Evolutionary conservation across 306 rosid genomes (phyloP).

Genomic region (Cucurbita ficifolia): DNA sequence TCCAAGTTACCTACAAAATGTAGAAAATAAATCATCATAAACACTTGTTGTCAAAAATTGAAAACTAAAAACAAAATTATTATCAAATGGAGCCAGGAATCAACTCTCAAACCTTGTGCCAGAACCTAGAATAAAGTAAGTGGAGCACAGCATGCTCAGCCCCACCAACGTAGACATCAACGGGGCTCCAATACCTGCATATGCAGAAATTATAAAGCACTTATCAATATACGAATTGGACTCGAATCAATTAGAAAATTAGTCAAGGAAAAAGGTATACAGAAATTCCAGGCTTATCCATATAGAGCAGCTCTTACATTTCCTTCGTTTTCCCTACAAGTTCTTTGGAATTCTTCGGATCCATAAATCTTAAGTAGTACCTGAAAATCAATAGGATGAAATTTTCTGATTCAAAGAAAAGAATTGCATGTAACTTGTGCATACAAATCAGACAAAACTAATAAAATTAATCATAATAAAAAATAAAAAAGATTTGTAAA

Average conservation of each 20-base stretch:
- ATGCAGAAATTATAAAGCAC: neutral
- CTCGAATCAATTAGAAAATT: no score
- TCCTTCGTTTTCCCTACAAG: constrained; percentile 67
- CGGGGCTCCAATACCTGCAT: constrained; percentile 91
- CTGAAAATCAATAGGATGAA: constrained; percentile 20
- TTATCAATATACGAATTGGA: no score
- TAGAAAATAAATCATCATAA: neutral
- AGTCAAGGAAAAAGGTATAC: neutral
- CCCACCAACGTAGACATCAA: constrained; percentile 92
- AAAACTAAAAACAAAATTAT: neutral
- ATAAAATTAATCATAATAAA: neutral
- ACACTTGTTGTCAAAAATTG: neutral
- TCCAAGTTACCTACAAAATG: neutral
- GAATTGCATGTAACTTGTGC: neutral
- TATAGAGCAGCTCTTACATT: constrained; percentile 28
- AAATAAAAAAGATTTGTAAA: neutral
- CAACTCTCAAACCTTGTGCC: constrained; percentile 80
- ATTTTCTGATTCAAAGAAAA: neutral
- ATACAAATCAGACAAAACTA: neutral
- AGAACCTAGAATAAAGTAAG: constrained; percentile 88
- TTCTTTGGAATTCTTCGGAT: constrained; percentile 65
- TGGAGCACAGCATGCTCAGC: constrained; percentile 99
- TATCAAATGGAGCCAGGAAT: neutral
- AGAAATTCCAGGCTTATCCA: constrained; percentile 2
- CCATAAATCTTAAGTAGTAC: constrained; percentile 97